Percentiles rank a stretch among this genome's conserved stretches.
Conservation (phyloP, 2,329 filamentous ascomycete genomes). For the Xylaria sp. region DNA sequence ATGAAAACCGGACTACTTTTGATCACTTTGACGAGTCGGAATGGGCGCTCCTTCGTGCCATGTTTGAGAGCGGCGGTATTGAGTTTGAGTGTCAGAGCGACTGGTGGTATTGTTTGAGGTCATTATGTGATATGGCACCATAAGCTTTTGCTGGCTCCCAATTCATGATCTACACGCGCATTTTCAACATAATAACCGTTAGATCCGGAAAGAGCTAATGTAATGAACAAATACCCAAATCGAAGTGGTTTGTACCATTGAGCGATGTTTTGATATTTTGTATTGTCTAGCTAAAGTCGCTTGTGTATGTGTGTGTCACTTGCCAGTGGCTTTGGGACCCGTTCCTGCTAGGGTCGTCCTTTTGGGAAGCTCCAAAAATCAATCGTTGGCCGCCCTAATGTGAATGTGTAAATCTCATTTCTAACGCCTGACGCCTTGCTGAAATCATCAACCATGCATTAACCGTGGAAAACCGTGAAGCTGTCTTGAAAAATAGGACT, state of each 20-base stretch:
- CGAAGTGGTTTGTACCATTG: slow-evolving; percentile 2
- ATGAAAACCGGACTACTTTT: slow-evolving; percentile 16
- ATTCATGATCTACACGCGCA: slow-evolving; percentile 8
- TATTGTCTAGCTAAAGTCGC: slow-evolving; percentile 30
- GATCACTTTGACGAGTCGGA: slow-evolving; percentile 30
- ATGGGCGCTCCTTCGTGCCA: slow-evolving; percentile 30
- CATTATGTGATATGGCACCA: slow-evolving; percentile 34
- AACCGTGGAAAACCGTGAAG: slow-evolving; percentile 27
- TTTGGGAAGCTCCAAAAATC: slow-evolving; percentile 20
- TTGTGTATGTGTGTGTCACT: slow-evolving; percentile 15
- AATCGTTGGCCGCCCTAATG: slow-evolving; percentile 27
- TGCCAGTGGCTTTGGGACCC: slow-evolving; percentile 8
- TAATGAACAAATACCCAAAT: slow-evolving; percentile 28
- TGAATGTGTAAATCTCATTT: slow-evolving; percentile 32
- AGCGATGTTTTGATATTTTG: slow-evolving; percentile 19
- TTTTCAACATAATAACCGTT: not conserved
- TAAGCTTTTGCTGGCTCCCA: slow-evolving; percentile 1
- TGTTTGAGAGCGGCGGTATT: slow-evolving; percentile 30
- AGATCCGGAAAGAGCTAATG: slow-evolving; percentile 13
- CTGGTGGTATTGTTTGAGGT: slow-evolving; percentile 36
- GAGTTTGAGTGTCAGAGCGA: slow-evolving; percentile 32
- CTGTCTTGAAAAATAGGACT: slow-evolving; percentile 11
- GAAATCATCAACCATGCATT: slow-evolving; percentile 47
- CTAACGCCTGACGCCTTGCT: slow-evolving; percentile 53
- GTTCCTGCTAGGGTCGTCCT: slow-evolving; percentile 7